Base-by-base conservation (phyloP, 768 basidiomycete genomes). In the Boletus rex-veris region DNA sequence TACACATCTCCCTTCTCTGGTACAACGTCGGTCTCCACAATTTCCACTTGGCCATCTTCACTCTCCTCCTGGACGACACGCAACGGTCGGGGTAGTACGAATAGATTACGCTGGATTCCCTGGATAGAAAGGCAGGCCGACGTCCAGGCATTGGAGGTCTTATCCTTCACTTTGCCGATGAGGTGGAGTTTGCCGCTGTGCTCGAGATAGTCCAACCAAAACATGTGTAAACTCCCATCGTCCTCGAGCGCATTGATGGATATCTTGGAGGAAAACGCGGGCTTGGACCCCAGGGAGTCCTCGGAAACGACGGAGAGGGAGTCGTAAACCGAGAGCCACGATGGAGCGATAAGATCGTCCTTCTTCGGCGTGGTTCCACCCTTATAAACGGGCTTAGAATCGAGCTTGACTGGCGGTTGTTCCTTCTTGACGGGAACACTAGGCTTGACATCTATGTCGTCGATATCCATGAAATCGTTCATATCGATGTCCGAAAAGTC, bases 151-250 rank as follows among this genome's bases (percentile, higher is more conserved):
- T 54, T 50, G 4, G 82, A 80, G 5, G 75, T 71, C 70, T 86
- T 87, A 72, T 95, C 92, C 60, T 88, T 83, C 40, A 94, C 80
- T 72, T 98, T 98, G 7, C 97, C 97, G 41, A 91, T 82, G 58
- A 99, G 88, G 66, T 92, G 88, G 4, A 99, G 75, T 54, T 81
- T 83, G 15, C 94, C 96, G 15, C 88, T 82, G 45, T 82, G 80
- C 66, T 98, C 93, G 33, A 95, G 82, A 64, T 92, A 92, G 66
- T 99, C 97, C 19, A 98, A 76, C 97, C 97, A 99, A 76, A 87
- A 99, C 77, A 99, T 94, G 26, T 81, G 81, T 14, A 98, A 73
- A 4, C 85, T 88, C 2, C 92, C 93, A 58, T 97, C 92, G 5
- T 81, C 73, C 64, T 98, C 92, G 3, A 94, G 77, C 0, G 86